Evolutionary conservation across 2,329 filamentous ascomycete genomes (phyloP).

Genomic region (Botrytis aclada): DNA sequence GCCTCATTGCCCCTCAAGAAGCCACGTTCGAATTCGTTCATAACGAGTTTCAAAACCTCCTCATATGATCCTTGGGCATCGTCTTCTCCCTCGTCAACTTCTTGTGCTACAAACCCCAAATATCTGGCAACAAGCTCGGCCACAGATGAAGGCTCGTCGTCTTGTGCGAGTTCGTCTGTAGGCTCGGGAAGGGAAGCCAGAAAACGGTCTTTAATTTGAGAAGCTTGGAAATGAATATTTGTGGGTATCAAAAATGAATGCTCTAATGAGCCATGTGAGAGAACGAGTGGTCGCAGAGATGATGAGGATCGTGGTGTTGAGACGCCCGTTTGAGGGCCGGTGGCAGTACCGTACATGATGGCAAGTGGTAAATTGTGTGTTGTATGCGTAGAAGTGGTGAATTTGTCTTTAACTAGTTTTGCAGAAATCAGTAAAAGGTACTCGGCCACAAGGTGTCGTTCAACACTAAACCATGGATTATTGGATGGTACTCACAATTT

Average conservation of each 20-base stretch:
- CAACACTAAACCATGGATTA: background rate
- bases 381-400: slow-evolving; percentile 10
- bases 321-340: slow-evolving; percentile 89
- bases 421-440: background rate
- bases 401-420: slow-evolving; percentile 20
- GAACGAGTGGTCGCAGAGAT: slow-evolving; percentile 84
- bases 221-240: slow-evolving; percentile 91
- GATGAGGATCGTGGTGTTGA: slow-evolving; percentile 93
- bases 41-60: slow-evolving; percentile 85
- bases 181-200: slow-evolving; percentile 78
- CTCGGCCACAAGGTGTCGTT: too few species aligned
- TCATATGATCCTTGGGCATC: slow-evolving; percentile 83
- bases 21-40: slow-evolving; percentile 94
- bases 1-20: slow-evolving; percentile 96
- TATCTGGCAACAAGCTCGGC: slow-evolving; percentile 91
- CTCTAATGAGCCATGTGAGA: slow-evolving; percentile 92
- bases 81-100: slow-evolving; percentile 91
- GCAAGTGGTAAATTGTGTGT: slow-evolving; percentile 11
- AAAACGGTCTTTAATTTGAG: slow-evolving; percentile 90
- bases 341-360: slow-evolving; percentile 82
- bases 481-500: slow-evolving; percentile 25
- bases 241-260: slow-evolving; percentile 95
- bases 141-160: slow-evolving; percentile 97
- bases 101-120: slow-evolving; percentile 81
- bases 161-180: slow-evolving; percentile 95